Conservation (phyloP, 768 basidiomycete genomes). For the Amyloporia xantha region DNA sequence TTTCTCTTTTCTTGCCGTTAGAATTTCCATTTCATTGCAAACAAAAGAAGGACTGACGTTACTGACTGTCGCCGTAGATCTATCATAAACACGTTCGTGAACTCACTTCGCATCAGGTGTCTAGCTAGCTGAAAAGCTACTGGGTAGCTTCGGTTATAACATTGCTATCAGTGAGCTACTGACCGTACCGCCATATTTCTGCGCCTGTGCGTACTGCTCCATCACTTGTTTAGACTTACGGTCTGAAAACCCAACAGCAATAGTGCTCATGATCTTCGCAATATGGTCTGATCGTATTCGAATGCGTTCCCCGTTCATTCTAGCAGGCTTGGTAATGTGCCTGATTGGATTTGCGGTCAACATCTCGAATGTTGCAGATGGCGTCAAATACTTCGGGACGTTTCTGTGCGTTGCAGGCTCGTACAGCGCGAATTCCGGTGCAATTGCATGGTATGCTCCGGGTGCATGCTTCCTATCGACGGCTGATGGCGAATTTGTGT, state of each 20-base stretch:
- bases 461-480: no score
- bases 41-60: no score
- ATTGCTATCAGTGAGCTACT: constrained; percentile 54
- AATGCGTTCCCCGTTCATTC: constrained; percentile 53
- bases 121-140: no score
- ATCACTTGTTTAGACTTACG: no score
- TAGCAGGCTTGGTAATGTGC: constrained; percentile 42
- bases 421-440: constrained; percentile 52
- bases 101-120: no score
- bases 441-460: constrained; percentile 43
- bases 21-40: no score
- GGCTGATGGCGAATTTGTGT: no score
- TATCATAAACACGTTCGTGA: constrained; percentile 45
- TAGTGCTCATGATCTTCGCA: constrained; percentile 45
- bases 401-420: constrained; percentile 63
- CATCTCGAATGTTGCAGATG: constrained; percentile 43
- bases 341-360: constrained; percentile 60
- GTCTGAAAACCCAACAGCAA: no score
- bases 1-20: constrained; percentile 65
- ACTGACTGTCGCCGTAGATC: constrained; percentile 38
- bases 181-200: constrained; percentile 58
- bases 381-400: constrained; percentile 67
- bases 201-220: constrained; percentile 43
- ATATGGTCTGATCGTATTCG: constrained; percentile 51
- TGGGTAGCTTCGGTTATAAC: constrained; percentile 48